phyloP scores from a whole-genome alignment of 73 alveolate species.

The Effrenium voratum region DNA sequence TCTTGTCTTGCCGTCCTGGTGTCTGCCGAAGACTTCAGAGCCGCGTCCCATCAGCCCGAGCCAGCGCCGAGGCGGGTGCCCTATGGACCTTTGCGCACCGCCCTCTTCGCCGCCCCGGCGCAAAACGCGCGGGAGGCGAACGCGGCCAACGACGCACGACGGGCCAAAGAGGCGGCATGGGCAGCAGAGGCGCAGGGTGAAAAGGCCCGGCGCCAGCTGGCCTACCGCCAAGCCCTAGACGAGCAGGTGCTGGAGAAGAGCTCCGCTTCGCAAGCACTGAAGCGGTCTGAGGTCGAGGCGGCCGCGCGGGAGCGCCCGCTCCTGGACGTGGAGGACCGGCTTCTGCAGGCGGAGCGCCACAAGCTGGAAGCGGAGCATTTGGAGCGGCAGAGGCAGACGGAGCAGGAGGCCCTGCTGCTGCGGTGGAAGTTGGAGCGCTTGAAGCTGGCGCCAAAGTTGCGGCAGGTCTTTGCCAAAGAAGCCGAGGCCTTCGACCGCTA shows the following conservation, averaged over 20 bases:
- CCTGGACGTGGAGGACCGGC: conserved; percentile 41
- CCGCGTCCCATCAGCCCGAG: background rate
- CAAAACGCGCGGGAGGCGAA: background rate
- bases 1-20: background rate
- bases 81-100: background rate
- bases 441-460: background rate
- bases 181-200: background rate
- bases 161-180: background rate
- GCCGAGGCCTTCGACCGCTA: background rate
- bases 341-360: conserved; percentile 1
- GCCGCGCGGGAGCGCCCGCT: too few relatives aligned
- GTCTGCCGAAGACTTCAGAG: background rate
- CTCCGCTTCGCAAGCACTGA: background rate
- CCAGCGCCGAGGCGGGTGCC: background rate
- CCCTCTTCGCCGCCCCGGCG: background rate
- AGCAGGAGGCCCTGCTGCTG: conserved; percentile 35
- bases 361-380: conserved; percentile 18
- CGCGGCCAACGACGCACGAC: background rate
- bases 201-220: background rate
- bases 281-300: too few relatives aligned
- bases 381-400: conserved; percentile 12
- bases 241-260: conserved; percentile 37
- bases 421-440: conserved; percentile 69
- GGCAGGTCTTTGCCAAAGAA: background rate
- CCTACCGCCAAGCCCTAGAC: conserved; percentile 24